Conservation (phyloP, 2,329 filamentous ascomycete species). For the Fusarium siculi region DNA sequence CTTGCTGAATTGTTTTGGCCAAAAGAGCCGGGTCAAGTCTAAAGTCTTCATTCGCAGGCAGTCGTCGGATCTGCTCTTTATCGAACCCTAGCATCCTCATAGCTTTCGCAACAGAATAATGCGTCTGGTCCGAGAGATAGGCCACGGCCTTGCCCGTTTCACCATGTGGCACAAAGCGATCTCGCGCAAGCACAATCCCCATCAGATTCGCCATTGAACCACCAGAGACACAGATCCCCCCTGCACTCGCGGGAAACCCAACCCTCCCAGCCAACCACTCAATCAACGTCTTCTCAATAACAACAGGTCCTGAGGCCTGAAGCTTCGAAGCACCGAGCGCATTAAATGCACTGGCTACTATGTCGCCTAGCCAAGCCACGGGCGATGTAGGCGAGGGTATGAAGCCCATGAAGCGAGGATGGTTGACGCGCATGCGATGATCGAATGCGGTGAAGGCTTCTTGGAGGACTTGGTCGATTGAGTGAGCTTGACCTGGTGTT, state of each 20-base stretch:
- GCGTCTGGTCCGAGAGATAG: constrained; percentile 18
- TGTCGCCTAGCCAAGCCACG: constrained; percentile 40
- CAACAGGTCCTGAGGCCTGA: constrained; percentile 36
- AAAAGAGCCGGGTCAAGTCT: not conserved
- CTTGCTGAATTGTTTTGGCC: not conserved
- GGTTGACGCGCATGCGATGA: constrained; percentile 27
- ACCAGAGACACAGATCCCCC: constrained; percentile 40
- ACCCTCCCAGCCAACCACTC: constrained; percentile 33
- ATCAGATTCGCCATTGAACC: constrained; percentile 44
- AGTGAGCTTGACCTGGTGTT: constrained; percentile 11
- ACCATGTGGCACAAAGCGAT: constrained; percentile 23
- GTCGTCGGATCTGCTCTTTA: not conserved
- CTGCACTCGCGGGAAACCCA: constrained; percentile 30
- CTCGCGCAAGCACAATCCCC: constrained; percentile 36
- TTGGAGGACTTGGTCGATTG: constrained; percentile 19
- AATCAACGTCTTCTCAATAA: constrained; percentile 40
- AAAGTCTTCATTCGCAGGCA: not conserved
- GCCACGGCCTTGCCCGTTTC: not conserved
- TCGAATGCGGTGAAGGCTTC: constrained; percentile 21
- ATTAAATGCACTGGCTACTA: constrained; percentile 35
- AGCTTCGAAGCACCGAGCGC: constrained; percentile 33
- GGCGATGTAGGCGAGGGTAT: constrained; percentile 39
- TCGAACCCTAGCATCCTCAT: constrained; percentile 9
- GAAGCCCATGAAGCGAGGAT: constrained; percentile 35
- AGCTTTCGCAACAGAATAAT: constrained; percentile 22